Base-by-base conservation (phyloP, 1,284 basidiomycete genomes). In the Bjerkandera adusta region DNA sequence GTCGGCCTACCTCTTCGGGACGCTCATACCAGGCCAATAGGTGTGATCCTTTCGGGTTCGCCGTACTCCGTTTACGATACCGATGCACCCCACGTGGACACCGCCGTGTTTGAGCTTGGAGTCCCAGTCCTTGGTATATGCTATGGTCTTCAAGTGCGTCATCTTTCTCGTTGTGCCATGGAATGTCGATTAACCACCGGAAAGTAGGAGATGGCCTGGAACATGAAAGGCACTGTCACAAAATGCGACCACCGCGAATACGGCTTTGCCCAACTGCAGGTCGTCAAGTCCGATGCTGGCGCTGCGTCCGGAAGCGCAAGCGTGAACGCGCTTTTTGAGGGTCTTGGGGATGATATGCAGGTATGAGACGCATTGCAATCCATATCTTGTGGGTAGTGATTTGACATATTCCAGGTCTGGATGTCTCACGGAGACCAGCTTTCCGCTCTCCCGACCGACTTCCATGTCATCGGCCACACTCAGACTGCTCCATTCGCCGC, bases 361-460 rank as follows among this genome's bases (percentile, higher is more conserved):
- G 90, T 90, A 52, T 16, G 15, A 41, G 43, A 34, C 12, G 13
- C 7, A 15, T 15, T 21, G 24, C 36, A 12, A 45, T 11, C 25
- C 13, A 24, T 13, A 13, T 36, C 13, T 3, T 16, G 21, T 12
- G 13, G n/a, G 15, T n/a, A 20, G 4, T 25, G 15, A 39, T 26
- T 30, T 3, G 10, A n/a, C 20, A 4, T 38, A n/a, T 18, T n/a
- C 2, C 34, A 96, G 89, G 96, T 98, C 30, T 99, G 97, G 97
- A 99, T 99, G 97, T 97, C 94, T 27, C 97, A 99, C 66, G 96
- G 96, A 16, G 97, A 99, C 68, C 93, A 97, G 60, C 79, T 99
- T 39, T 87, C 84, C 27, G 79, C 78, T 47, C 76, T 89, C 6
- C 97, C 97, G 16, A 72, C 84, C 0, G 72, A 87, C 59, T 99